A percentile compares a stretch with the other conserved stretches of the same genome.
These are phyloP conservation scores for Iberis pinnata DNA, from an alignment of 345 rosid genomes.

Conservation along the genomic window DNA sequence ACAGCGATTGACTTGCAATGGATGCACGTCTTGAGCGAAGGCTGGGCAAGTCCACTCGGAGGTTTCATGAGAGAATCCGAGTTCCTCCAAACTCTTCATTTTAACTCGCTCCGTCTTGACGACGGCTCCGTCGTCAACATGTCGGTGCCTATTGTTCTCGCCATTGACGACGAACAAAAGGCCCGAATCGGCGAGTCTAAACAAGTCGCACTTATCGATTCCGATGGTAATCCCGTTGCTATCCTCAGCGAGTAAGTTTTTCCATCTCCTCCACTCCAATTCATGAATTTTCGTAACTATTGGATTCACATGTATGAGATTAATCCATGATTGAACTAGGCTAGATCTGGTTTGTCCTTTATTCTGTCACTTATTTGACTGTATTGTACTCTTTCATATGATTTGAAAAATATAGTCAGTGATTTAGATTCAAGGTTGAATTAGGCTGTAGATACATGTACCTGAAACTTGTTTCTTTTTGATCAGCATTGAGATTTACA, in stretches of 20 bases:
- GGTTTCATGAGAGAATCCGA: conserved; percentile 99
- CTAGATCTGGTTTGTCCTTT: too few relatives aligned
- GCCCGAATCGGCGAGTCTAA: conserved; percentile 55
- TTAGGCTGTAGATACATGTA: background rate
- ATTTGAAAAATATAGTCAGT: too few relatives aligned
- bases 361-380: too few relatives aligned
- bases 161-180: conserved; percentile 69
- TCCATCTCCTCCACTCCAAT: background rate
- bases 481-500: conserved; percentile 86
- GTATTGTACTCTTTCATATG: too few relatives aligned
- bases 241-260: conserved; percentile 70
- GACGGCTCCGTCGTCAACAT: conserved; percentile 91
- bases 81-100: conserved; percentile 99
- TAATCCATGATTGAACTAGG: too few relatives aligned
- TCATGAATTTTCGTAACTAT: background rate
- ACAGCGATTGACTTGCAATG: conserved; percentile 69
- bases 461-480: conserved; percentile 1
- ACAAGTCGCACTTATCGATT: conserved; percentile 70
- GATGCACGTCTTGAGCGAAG: conserved; percentile 98
- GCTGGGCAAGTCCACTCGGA: conserved; percentile 93
- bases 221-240: conserved; percentile 54
- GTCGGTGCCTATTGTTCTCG: conserved; percentile 95
- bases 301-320: background rate
- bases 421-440: background rate
- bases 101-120: conserved; percentile 81